phyloP scores from a whole-genome alignment of 176 grass and related monocot genomes.

The Puccinellia tenuiflora region DNA sequence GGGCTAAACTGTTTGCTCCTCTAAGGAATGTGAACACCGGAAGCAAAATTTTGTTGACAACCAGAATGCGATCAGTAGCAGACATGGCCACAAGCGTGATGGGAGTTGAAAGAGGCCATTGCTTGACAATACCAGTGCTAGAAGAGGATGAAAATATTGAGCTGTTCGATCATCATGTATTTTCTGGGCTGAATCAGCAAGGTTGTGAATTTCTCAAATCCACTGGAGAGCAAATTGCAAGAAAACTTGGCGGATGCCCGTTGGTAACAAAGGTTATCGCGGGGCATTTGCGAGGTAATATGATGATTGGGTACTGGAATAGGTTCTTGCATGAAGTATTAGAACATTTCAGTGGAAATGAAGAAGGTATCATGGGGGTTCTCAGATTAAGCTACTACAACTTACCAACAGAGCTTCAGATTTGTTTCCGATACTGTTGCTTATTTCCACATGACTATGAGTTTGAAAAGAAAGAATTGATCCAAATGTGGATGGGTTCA shows the following conservation, averaged over 20 bases:
- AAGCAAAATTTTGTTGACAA: constrained; percentile 40
- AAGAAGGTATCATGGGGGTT: background rate
- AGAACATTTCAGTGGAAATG: background rate
- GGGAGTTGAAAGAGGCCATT: background rate
- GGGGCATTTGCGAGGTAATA: background rate
- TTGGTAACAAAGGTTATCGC: constrained; percentile 24
- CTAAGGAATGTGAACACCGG: background rate
- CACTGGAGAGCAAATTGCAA: background rate
- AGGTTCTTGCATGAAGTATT: background rate
- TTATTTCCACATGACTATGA: background rate
- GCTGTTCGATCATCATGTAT: constrained; percentile 20
- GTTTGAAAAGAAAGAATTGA: background rate
- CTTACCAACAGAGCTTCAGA: background rate
- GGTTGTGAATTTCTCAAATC: background rate
- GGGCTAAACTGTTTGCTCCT: constrained; percentile 28
- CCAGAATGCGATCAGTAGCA: constrained; percentile 21
- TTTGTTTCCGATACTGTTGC: background rate
- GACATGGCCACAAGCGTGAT: background rate
- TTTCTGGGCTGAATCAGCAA: background rate
- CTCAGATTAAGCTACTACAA: background rate
- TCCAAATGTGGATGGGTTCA: background rate
- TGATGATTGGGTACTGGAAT: no score
- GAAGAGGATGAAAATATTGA: background rate
- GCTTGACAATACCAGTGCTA: no score
- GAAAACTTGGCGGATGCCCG: constrained; percentile 20